Conservation (phyloP, 208 protist genomes). For the Acanthamoeba triangularis region DNA sequence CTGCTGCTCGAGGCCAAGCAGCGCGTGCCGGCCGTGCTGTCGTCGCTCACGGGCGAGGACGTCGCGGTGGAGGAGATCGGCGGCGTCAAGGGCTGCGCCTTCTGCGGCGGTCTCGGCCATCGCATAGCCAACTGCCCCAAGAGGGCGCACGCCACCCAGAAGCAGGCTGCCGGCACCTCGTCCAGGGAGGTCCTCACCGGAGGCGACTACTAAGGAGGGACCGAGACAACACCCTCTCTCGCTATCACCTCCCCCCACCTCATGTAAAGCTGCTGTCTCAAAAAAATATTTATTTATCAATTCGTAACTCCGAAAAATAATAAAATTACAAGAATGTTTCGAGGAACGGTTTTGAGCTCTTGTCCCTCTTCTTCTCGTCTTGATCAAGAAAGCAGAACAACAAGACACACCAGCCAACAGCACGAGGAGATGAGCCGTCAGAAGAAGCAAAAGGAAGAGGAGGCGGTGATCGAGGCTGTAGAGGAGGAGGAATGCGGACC, state of each 20-base stretch:
- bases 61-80: conserved; percentile 76
- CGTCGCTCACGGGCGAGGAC: conserved; percentile 81
- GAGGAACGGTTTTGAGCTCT: no score
- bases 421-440: conserved; percentile 62
- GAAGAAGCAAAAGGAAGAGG: conserved; percentile 77
- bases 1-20: conserved; percentile 95
- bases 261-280: no score
- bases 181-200: conserved; percentile 40
- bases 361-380: no score
- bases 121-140: conserved; percentile 92
- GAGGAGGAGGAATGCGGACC: conserved; percentile 81
- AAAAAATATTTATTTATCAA: no score
- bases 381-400: background rate
- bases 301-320: no score
- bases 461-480: conserved; percentile 72
- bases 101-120: conserved; percentile 95
- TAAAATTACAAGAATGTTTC: no score
- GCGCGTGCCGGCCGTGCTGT: conserved; percentile 84
- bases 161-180: conserved; percentile 52
- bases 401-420: background rate
- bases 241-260: background rate
- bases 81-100: conserved; percentile 88
- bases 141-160: conserved; percentile 76
- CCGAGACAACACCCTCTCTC: background rate
- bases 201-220: background rate